Percentiles rank a stretch among this genome's conserved stretches.
These are phyloP conservation scores for Nepenthes alata DNA, from an alignment of 179 eudicot genomes.

Conservation along the genomic window DNA sequence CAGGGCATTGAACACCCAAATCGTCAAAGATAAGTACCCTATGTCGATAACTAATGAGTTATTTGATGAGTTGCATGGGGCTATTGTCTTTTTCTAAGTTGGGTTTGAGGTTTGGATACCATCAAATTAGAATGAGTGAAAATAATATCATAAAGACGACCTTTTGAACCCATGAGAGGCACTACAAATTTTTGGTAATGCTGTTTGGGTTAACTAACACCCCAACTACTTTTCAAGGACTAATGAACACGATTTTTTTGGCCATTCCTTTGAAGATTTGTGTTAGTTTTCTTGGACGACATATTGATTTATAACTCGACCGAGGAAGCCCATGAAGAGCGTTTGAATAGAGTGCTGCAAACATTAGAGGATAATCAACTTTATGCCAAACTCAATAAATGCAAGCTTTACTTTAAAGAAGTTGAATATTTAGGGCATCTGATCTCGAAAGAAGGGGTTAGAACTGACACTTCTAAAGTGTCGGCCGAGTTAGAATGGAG, in stretches of 20 bases:
- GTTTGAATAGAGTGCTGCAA: background rate
- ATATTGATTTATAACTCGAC: background rate
- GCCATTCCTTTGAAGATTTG: too few species aligned
- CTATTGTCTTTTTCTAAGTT: background rate
- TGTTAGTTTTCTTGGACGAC: background rate
- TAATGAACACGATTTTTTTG: too few species aligned
- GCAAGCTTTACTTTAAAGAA: background rate
- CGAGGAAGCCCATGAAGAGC: background rate
- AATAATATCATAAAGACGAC: background rate
- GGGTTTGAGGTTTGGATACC: background rate
- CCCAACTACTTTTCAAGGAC: too few species aligned
- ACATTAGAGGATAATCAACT: background rate
- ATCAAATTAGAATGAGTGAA: background rate
- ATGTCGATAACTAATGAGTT: background rate
- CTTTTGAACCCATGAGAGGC: too few species aligned
- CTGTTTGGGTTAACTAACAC: too few species aligned
- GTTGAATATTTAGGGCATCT: background rate
- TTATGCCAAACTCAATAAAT: background rate
- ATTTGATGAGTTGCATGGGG: background rate
- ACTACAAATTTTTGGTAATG: too few species aligned
- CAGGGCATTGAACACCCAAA: background rate
- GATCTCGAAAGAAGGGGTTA: background rate
- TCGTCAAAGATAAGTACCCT: background rate
- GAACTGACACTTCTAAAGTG: background rate
- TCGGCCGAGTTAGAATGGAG: too few species aligned